Base-by-base conservation (phyloP, 2,329 filamentous ascomycete species). In the Aspergillus brunneoviolaceus region DNA sequence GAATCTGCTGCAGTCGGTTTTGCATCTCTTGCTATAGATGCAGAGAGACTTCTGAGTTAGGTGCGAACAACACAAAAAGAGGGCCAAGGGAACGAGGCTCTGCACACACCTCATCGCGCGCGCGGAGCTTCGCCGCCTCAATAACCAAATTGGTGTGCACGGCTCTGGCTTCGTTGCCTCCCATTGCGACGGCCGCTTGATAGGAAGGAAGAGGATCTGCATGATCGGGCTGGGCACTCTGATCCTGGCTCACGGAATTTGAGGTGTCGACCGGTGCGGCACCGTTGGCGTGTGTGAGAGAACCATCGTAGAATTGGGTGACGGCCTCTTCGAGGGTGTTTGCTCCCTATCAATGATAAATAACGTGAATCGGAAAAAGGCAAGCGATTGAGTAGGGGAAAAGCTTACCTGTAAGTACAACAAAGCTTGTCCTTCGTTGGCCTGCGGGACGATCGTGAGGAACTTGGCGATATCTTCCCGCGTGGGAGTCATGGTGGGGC, bases 41-140 rank as follows among this genome's bases (percentile, higher is more conserved):
- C 42, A 25, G 21, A 9, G 9, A 12, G 33, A 12, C 11, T 35
- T 35, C 11, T 35, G 33, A 16, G 33, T 35, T 35, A 57, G 33
- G 27, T 29, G 27, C 10, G 27, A 29, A 29, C 7, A 49, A 19
- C 21, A 14, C 23, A 27, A 39, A 5, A 45, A 11, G 25, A 5
- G 29, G n/a, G 49, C n/a, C 10, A 5, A 45, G 27, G 11, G 4
- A 42, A n/a, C 31, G 19, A 42, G 14, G 33, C 27, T 35, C 33
- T 35, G 45, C 39, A n/a, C 31, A 53, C 31, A 58, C 56, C 56
- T 58, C 56, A 52, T 58, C 56, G 23, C 21, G 49, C 21, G 49
- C 31, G n/a, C 56, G 56, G 25, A 58, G 16, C 7, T 52, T 42
- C 6, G 11, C 56, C 2, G 49, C 56, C 29, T 58, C 35, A 11